A percentile compares a stretch with the other conserved stretches of the same genome.
These are phyloP conservation scores for Blastocystis sp. DNA, from an alignment of 352 stramenopile species.

Conservation along the genomic window DNA sequence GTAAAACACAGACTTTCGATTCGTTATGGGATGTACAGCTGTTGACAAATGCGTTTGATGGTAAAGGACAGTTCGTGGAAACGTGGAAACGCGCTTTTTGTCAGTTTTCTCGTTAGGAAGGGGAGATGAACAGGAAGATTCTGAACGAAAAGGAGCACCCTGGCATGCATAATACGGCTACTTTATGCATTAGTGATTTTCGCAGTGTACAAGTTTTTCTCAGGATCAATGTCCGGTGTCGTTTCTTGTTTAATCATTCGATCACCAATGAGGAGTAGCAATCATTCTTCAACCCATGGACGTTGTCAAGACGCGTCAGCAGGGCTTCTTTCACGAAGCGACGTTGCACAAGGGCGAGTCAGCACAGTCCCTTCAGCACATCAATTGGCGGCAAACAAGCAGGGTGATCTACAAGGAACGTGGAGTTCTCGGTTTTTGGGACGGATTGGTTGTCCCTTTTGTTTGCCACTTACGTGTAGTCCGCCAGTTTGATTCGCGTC, in stretches of 20 bases:
- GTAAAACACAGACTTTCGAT: too few relatives aligned
- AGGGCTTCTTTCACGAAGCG: conserved; percentile 50
- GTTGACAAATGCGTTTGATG: too few relatives aligned
- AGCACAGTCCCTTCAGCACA: background rate
- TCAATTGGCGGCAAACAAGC: conserved; percentile 32
- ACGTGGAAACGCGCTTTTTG: too few relatives aligned
- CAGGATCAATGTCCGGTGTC: conserved; percentile 54
- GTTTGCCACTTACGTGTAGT: background rate
- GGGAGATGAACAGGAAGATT: too few relatives aligned
- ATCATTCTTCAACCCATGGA: conserved; percentile 67
- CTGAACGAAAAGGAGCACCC: conserved; percentile 52
- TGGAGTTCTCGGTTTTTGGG: conserved; percentile 53
- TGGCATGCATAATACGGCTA: background rate
- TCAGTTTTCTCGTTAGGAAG: too few relatives aligned
- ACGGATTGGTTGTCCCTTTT: conserved; percentile 40
- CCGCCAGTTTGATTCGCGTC: conserved; percentile 65
- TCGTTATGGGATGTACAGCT: too few relatives aligned
- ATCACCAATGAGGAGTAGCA: conserved; percentile 3
- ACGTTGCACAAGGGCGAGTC: background rate
- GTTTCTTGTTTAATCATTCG: background rate
- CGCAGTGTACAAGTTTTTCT: conserved; percentile 69
- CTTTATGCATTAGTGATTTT: conserved; percentile 39
- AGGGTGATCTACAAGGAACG: conserved; percentile 63
- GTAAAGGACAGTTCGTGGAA: too few relatives aligned
- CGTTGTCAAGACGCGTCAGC: conserved; percentile 64